A percentile compares a stretch with the other conserved stretches of the same genome.
Evolutionary conservation across 768 basidiomycete species (phyloP).

Genomic region (Boletus edulis): DNA sequence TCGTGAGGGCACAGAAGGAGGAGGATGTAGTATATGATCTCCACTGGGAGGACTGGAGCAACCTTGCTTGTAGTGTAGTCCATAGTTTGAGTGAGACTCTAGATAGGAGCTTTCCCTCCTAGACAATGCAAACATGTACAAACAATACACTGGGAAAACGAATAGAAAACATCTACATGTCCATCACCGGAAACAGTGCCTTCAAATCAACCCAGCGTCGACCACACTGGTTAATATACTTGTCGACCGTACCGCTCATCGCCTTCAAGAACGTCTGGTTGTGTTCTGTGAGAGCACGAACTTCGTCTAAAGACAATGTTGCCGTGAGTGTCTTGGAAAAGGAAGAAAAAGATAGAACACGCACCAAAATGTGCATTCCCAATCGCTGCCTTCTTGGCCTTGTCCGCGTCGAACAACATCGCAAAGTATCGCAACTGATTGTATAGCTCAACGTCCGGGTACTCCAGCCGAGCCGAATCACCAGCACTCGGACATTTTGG

Average conservation of each 20-base stretch:
- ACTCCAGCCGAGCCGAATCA: constrained; percentile 43
- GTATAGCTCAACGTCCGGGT: constrained; percentile 81
- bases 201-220: constrained; percentile 86
- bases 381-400: constrained; percentile 50
- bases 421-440: constrained; percentile 85
- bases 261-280: constrained; percentile 51
- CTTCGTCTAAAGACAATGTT: constrained; percentile 25
- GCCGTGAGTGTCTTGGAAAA: neutral
- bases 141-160: too few species aligned
- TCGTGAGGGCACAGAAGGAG: too few species aligned
- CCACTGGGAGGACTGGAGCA: too few species aligned
- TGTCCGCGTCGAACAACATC: constrained; percentile 73
- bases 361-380: constrained; percentile 44
- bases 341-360: constrained; percentile 7
- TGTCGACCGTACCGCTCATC: constrained; percentile 61
- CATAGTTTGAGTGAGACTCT: too few species aligned
- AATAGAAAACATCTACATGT: too few species aligned
- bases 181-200: constrained; percentile 75
- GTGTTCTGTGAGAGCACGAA: constrained; percentile 45
- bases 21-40: too few species aligned
- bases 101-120: too few species aligned
- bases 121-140: too few species aligned
- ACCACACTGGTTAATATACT: constrained; percentile 84
- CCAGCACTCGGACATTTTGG: constrained; percentile 3
- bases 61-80: too few species aligned